Percentiles rank a stretch among this genome's conserved stretches.
These are phyloP conservation scores for Penicillium brasilianum DNA, from an alignment of 2,329 filamentous ascomycete species.

Conservation along the genomic window DNA sequence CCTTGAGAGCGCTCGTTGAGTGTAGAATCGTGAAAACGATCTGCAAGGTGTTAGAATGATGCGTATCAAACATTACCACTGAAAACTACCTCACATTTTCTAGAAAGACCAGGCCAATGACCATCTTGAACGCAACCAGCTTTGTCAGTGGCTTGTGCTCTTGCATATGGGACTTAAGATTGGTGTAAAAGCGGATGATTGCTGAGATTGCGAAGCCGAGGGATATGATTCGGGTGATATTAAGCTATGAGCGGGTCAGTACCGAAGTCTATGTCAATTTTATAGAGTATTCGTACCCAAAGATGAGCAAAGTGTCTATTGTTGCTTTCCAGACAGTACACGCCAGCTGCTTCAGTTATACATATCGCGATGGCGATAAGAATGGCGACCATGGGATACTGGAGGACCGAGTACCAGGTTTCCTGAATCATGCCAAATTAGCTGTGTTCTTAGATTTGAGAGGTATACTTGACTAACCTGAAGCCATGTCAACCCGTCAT, in stretches of 20 bases:
- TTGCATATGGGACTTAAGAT: constrained; percentile 32
- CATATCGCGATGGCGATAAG: constrained; percentile 34
- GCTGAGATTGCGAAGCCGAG: constrained; percentile 31
- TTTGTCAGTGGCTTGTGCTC: constrained; percentile 40
- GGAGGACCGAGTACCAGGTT: constrained; percentile 47
- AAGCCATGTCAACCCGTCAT: constrained; percentile 36
- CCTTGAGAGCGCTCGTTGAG: constrained; percentile 28
- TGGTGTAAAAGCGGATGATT: constrained; percentile 35
- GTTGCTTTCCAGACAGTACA: constrained; percentile 40
- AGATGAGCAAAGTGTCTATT: constrained; percentile 43
- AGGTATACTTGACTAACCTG: constrained; percentile 28
- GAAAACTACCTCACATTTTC: constrained; percentile 31
- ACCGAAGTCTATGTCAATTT: neutral
- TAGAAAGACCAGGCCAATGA: constrained; percentile 38
- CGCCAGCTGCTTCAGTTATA: constrained; percentile 37
- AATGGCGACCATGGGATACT: constrained; percentile 44
- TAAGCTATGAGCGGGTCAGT: constrained; percentile 12
- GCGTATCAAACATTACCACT: neutral
- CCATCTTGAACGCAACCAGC: constrained; percentile 42
- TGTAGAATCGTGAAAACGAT: constrained; percentile 39
- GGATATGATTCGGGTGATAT: constrained; percentile 28
- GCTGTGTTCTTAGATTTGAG: neutral
- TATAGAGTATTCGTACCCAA: constrained; percentile 33
- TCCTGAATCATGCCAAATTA: constrained; percentile 19
- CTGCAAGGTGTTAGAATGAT: constrained; percentile 16